phyloP scores from a whole-genome alignment of 371 early-diverging fungal species.

The Amoeboaphelidium protococcarum region DNA sequence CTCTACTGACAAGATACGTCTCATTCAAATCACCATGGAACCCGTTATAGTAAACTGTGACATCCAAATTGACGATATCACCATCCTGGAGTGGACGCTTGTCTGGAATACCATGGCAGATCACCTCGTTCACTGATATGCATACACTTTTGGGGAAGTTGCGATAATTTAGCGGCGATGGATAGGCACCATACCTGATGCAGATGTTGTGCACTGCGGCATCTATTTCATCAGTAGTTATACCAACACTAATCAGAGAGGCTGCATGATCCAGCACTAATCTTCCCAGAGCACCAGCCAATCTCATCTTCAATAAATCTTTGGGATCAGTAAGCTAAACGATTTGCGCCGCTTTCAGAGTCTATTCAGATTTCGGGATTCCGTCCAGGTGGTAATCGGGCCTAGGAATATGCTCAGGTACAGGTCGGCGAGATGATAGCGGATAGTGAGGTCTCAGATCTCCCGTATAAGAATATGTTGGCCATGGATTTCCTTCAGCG shows the following conservation, averaged over 20 bases:
- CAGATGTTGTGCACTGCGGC: conserved; percentile 57
- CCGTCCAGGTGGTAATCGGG: conserved; percentile 67
- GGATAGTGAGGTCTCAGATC: conserved; percentile 59
- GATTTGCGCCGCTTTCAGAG: conserved; percentile 20
- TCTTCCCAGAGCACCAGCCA: conserved; percentile 38
- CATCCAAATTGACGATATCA: conserved; percentile 75
- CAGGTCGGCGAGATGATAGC: conserved; percentile 35
- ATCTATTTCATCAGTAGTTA: conserved; percentile 79
- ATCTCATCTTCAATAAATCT: conserved; percentile 50
- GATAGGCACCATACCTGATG: conserved; percentile 59
- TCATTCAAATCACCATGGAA: conserved; percentile 78
- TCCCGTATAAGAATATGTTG: conserved; percentile 48
- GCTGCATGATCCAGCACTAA: conserved; percentile 60
- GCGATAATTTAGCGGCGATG: conserved; percentile 80
- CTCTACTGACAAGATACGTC: conserved; percentile 58
- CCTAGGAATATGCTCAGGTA: conserved; percentile 38
- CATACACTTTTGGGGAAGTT: conserved; percentile 73
- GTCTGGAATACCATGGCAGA: conserved; percentile 80
- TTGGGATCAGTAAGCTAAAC: conserved; percentile 29
- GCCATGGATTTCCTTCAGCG: conserved; percentile 33
- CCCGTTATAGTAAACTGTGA: conserved; percentile 56
- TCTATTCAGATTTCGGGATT: conserved; percentile 35
- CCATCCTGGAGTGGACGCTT: conserved; percentile 53
- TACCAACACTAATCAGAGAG: conserved; percentile 45
- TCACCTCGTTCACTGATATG: conserved; percentile 52